Percentiles rank a stretch among this genome's conserved stretches.
phyloP scores from a whole-genome alignment of 78 protist genomes.

The Dictyostelium brefeldianum region DNA sequence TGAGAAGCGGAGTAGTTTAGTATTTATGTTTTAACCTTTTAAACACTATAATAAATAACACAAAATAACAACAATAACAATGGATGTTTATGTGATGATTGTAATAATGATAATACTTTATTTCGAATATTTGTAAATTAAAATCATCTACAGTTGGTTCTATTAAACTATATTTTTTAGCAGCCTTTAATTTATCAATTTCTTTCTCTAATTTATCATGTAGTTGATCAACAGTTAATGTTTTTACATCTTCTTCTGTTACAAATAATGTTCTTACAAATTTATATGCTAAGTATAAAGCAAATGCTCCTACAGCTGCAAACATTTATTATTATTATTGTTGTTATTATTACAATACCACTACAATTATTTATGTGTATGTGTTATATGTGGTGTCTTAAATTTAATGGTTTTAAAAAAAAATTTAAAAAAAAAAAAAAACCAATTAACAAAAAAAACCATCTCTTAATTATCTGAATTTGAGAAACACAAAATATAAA shows the following conservation, averaged over 20 bases:
- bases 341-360: too few relatives aligned
- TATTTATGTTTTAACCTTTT: not conserved
- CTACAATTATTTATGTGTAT: too few relatives aligned
- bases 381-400: too few relatives aligned
- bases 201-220: constrained; percentile 1
- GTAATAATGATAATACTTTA: not conserved
- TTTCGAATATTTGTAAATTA: not conserved
- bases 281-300: not conserved
- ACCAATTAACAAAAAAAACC: too few relatives aligned
- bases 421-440: too few relatives aligned
- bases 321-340: not conserved
- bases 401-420: too few relatives aligned
- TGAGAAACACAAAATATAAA: too few relatives aligned
- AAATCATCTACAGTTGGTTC: constrained; percentile 9
- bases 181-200: not conserved
- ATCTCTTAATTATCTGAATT: too few relatives aligned
- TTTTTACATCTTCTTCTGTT: not conserved
- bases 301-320: not conserved
- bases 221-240: not conserved
- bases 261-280: not conserved
- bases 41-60: not conserved
- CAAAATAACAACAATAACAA: too few relatives aligned
- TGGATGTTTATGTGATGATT: not conserved
- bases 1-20: not conserved
- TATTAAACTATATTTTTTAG: not conserved